Evolutionary conservation across 305 asterid species (phyloP).

Genomic region (Andrographis paniculata): DNA sequence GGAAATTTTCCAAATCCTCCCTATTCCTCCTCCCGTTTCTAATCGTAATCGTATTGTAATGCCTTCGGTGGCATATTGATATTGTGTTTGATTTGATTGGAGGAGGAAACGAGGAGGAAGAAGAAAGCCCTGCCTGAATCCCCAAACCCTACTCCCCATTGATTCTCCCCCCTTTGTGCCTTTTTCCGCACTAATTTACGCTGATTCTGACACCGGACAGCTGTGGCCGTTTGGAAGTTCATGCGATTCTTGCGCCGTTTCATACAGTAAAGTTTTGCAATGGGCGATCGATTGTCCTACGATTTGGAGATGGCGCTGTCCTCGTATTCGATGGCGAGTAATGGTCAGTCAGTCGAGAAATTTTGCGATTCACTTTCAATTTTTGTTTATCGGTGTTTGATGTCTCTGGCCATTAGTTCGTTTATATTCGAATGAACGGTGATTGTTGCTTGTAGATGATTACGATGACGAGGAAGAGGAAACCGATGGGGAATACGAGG

Average conservation of each 20-base stretch:
- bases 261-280: conserved; percentile 5
- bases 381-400: neutral
- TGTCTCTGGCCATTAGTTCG: conserved; percentile 1
- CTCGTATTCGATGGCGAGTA: conserved; percentile 26
- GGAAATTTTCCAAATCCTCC: neutral
- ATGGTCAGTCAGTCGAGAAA: conserved; percentile 21
- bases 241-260: conserved; percentile 9
- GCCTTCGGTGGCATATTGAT: no score
- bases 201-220: no score
- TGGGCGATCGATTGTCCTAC: conserved; percentile 45
- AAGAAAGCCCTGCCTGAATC: neutral
- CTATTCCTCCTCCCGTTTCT: neutral
- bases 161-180: neutral
- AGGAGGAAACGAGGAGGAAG: neutral
- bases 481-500: conserved; percentile 43
- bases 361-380: neutral
- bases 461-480: conserved; percentile 43
- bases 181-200: neutral
- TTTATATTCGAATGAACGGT: neutral
- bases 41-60: no score
- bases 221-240: neutral
- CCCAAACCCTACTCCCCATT: neutral
- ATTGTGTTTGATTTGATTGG: neutral
- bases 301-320: conserved; percentile 36
- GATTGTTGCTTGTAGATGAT: conserved; percentile 33